Percentiles rank a stretch among this genome's conserved stretches.
Conservation (phyloP, 148 eudicot species). For the Fagopyrum homotropicum region DNA sequence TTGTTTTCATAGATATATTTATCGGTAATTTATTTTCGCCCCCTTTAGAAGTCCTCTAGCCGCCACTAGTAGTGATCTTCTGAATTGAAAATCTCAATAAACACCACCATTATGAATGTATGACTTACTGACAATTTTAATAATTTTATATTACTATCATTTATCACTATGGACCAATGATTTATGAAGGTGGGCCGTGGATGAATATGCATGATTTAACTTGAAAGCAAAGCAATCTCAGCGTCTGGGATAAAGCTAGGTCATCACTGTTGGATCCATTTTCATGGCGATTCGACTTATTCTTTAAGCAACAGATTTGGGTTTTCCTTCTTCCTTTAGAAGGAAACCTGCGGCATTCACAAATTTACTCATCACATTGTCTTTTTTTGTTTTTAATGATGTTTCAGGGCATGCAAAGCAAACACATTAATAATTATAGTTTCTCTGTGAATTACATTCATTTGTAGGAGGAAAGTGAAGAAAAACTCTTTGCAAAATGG, state of each 20-base stretch:
- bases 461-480: background rate
- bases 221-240: constrained; percentile 7
- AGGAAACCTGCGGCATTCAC: background rate
- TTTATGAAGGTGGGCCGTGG: background rate
- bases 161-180: background rate
- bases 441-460: background rate
- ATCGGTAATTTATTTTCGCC: no score
- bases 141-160: background rate
- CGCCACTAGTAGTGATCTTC: background rate
- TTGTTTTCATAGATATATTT: no score
- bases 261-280: background rate
- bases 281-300: background rate
- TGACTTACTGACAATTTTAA: background rate
- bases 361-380: background rate
- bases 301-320: background rate
- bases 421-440: background rate
- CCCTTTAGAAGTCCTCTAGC: no score
- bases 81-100: background rate
- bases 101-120: background rate
- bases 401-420: background rate
- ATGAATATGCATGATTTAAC: background rate
- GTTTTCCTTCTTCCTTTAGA: background rate
- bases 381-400: background rate
- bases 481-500: constrained; percentile 3
- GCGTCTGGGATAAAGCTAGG: background rate